These are phyloP conservation scores for Cercophora samala DNA, from an alignment of 495 filamentous ascomycete genomes.

Conservation along the genomic window DNA sequence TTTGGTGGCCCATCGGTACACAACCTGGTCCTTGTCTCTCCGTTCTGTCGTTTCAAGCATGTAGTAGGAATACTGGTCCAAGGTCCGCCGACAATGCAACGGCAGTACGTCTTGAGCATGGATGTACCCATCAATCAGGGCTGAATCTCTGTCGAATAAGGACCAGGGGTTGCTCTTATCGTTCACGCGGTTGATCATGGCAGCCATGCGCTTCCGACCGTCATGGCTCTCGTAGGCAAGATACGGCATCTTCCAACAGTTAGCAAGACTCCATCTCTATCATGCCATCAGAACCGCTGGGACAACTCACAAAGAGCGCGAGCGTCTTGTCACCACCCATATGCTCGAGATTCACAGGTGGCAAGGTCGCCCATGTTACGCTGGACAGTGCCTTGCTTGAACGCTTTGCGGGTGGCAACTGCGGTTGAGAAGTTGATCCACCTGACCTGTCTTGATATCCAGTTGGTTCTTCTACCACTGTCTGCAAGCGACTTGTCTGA, in stretches of 20 bases:
- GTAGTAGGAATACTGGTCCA: slow-evolving; percentile 25
- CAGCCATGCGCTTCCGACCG: slow-evolving; percentile 2
- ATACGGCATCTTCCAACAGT: slow-evolving; percentile 14
- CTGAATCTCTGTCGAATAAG: background rate
- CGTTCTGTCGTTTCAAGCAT: slow-evolving; percentile 23
- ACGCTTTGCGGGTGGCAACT: background rate
- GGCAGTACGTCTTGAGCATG: background rate
- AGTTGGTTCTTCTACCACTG: background rate
- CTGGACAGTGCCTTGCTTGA: background rate
- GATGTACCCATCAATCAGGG: background rate
- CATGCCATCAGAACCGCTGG: background rate
- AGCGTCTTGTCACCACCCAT: background rate
- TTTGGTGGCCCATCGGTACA: slow-evolving; percentile 20
- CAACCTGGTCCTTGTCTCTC: slow-evolving; percentile 23
- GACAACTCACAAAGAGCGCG: background rate
- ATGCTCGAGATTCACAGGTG: background rate
- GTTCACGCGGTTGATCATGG: background rate
- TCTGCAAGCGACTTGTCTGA: background rate
- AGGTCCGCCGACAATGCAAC: slow-evolving; percentile 22
- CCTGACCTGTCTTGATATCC: background rate
- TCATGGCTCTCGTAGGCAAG: slow-evolving; percentile 19
- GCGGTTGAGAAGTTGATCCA: background rate
- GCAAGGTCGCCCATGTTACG: background rate
- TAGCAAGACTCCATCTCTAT: background rate
- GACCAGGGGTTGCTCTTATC: background rate